Evolutionary conservation across 129 eudicot genomes (phyloP).

Genomic region (Tagetes erecta): DNA sequence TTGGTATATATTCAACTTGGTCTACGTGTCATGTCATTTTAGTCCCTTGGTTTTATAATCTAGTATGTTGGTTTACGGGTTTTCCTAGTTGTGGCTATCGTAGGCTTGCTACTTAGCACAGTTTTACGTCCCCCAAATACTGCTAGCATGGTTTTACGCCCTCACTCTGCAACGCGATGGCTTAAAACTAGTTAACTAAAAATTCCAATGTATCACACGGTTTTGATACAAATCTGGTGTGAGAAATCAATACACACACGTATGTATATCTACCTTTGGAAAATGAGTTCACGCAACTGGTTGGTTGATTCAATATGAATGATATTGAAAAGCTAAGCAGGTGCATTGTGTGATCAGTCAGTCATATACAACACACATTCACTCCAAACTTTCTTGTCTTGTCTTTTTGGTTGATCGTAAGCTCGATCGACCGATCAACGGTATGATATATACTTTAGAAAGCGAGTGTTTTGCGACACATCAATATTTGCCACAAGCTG

Average conservation of each 20-base stretch:
- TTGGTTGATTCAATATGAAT: background rate
- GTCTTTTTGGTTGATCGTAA: slow-evolving; percentile 4
- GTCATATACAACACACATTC: background rate
- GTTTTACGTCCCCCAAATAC: too few relatives aligned
- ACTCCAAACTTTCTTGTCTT: background rate
- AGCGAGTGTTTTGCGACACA: too few relatives aligned
- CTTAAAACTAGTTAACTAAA: too few relatives aligned
- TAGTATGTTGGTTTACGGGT: too few relatives aligned
- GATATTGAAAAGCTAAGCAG: background rate
- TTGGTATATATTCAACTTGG: too few relatives aligned
- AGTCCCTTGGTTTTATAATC: too few relatives aligned
- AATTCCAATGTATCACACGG: background rate
- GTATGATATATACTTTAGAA: background rate
- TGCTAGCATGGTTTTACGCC: too few relatives aligned
- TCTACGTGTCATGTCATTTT: too few relatives aligned
- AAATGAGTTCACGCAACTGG: background rate
- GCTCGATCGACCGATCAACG: background rate
- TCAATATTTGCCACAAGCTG: too few relatives aligned
- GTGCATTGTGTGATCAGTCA: background rate
- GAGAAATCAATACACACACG: background rate
- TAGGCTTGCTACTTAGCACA: too few relatives aligned
- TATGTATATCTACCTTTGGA: background rate
- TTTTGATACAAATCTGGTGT: background rate
- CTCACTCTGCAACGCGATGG: too few relatives aligned
- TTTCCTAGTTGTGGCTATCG: too few relatives aligned